A percentile compares a stretch with the other conserved stretches of the same genome.
Evolutionary conservation across 257 asterid genomes (phyloP).

Genomic region (Petrea volubilis): DNA sequence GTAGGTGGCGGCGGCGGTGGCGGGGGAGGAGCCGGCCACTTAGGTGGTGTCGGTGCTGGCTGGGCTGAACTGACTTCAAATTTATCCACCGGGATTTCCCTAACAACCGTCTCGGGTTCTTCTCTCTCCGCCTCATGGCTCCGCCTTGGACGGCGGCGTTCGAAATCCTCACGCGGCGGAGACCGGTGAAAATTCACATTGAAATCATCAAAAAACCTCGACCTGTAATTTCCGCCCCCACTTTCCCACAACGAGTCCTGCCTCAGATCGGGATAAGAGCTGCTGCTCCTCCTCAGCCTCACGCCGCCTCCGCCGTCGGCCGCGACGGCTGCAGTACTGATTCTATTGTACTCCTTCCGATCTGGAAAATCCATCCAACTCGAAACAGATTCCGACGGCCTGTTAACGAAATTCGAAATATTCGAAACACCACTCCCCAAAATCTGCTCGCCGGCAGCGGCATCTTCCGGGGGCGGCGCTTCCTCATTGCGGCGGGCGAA

Average conservation of each 20-base stretch:
- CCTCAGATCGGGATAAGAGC: conserved; percentile 82
- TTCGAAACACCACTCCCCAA: neutral
- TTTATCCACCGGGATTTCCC: conserved; percentile 67
- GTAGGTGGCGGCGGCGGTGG: conserved; percentile 34
- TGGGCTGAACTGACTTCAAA: conserved; percentile 43
- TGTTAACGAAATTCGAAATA: conserved; percentile 21
- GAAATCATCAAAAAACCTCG: conserved; percentile 60
- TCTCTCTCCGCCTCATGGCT: conserved; percentile 28
- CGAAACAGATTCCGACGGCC: conserved; percentile 33
- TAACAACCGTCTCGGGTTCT: conserved; percentile 27
- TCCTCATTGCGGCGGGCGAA: conserved; percentile 71
- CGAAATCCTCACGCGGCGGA: conserved; percentile 25
- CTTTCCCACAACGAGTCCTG: conserved; percentile 54
- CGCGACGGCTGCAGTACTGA: neutral
- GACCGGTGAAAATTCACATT: conserved; percentile 55
- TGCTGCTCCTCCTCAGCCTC: conserved; percentile 69
- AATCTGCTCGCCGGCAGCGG: neutral
- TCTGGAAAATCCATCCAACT: conserved; percentile 45
- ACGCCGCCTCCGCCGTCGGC: conserved; percentile 21
- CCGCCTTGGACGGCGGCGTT: conserved; percentile 31
- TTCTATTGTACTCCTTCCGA: conserved; percentile 28
- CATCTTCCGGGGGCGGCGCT: conserved; percentile 15
- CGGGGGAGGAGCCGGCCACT: conserved; percentile 36
- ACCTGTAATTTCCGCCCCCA: conserved; percentile 42
- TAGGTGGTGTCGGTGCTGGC: conserved; percentile 33